phyloP scores from a whole-genome alignment of 106 monocot genomes.

The Triglochin maritima region DNA sequence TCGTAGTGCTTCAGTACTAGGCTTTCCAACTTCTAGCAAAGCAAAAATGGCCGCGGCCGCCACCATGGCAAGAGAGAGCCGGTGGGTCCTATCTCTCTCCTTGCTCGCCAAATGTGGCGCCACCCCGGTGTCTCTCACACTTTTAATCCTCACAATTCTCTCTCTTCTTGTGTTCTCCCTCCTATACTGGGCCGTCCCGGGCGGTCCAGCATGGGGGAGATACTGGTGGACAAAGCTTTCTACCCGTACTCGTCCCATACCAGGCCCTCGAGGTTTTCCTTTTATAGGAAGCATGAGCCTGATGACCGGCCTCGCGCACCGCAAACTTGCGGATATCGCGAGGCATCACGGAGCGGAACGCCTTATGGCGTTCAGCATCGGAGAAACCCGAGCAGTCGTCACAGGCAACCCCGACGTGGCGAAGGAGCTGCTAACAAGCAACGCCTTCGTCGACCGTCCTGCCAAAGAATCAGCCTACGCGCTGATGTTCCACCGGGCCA shows the following conservation, averaged over 20 bases:
- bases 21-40: too few relatives aligned
- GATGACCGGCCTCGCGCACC: constrained; percentile 53
- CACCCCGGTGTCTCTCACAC: too few relatives aligned
- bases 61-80: too few relatives aligned
- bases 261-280: constrained; percentile 45
- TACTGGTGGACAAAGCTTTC: neutral
- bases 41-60: too few relatives aligned
- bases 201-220: constrained; percentile 14
- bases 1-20: too few relatives aligned
- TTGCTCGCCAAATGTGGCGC: too few relatives aligned
- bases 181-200: constrained; percentile 4
- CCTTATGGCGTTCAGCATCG: constrained; percentile 56
- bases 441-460: constrained; percentile 54
- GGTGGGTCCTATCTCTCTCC: too few relatives aligned
- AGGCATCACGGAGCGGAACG: constrained; percentile 9
- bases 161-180: neutral
- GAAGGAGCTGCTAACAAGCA: constrained; percentile 37
- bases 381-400: constrained; percentile 34
- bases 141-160: neutral
- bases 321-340: constrained; percentile 26
- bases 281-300: constrained; percentile 53
- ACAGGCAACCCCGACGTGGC: constrained; percentile 39
- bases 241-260: constrained; percentile 3
- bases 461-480: constrained; percentile 55
- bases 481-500: constrained; percentile 61